Percentiles rank a stretch among this genome's conserved stretches.
phyloP scores from a whole-genome alignment of 768 basidiomycete species.

The Lepiota brunneoincarnata region DNA sequence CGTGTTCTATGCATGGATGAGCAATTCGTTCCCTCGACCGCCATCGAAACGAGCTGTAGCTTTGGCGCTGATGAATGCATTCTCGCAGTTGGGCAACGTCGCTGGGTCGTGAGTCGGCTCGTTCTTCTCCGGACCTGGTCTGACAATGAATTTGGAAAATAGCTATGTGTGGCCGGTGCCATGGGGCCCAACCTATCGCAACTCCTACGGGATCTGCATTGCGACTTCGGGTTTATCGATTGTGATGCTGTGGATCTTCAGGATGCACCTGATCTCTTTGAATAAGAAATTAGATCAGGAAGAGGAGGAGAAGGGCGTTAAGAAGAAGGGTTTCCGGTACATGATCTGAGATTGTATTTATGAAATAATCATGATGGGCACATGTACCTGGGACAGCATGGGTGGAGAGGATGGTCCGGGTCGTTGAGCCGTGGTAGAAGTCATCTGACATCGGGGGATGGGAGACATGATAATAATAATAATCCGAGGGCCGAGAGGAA shows the following conservation, averaged over 20 bases:
- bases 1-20: constrained; percentile 52
- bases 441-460: neutral
- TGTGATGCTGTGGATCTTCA: constrained; percentile 51
- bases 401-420: constrained; percentile 6
- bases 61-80: constrained; percentile 76
- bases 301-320: constrained; percentile 38
- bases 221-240: constrained; percentile 49
- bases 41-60: constrained; percentile 82
- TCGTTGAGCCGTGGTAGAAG: neutral
- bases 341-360: constrained; percentile 23
- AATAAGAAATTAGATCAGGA: constrained; percentile 37
- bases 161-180: constrained; percentile 64
- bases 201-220: constrained; percentile 75
- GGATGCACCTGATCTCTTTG: constrained; percentile 32
- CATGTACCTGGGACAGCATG: neutral
- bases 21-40: constrained; percentile 63
- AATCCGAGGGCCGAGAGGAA: constrained; percentile 2
- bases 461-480: neutral
- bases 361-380: constrained; percentile 3
- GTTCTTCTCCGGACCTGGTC: neutral
- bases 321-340: constrained; percentile 48
- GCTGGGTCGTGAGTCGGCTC: constrained; percentile 66
- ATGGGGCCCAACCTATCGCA: constrained; percentile 68
- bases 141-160: constrained; percentile 11
- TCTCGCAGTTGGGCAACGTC: constrained; percentile 82